Conservation (phyloP, 345 rosid genomes). For the Lenwebbia sp. region DNA sequence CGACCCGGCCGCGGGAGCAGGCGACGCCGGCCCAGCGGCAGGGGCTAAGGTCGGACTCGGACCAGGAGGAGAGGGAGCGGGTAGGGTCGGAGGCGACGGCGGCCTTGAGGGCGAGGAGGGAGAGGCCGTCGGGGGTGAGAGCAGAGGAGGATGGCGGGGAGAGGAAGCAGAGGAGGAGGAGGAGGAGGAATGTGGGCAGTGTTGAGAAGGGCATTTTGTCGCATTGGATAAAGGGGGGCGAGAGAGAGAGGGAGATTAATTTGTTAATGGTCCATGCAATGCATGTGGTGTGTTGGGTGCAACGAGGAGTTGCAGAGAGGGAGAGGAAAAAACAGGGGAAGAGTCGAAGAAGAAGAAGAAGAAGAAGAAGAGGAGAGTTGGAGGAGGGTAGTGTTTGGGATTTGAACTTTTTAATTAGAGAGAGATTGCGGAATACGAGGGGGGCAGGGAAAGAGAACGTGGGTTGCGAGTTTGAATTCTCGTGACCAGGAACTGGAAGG, state of each 20-base stretch:
- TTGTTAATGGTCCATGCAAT: not conserved
- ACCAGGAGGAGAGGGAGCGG: conserved; percentile 47
- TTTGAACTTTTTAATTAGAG: not conserved
- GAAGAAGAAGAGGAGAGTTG: not conserved
- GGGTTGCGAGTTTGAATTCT: not conserved
- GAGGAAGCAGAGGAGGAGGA: conserved; percentile 1
- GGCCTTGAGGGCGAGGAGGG: conserved; percentile 81
- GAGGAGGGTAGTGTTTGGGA: not conserved
- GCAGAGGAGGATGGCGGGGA: conserved; percentile 17
- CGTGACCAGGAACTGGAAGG: not conserved
- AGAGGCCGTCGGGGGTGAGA: conserved; percentile 66
- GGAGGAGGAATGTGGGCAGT: not conserved
- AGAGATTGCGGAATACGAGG: not conserved
- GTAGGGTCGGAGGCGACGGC: conserved; percentile 65
- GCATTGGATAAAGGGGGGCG: not conserved
- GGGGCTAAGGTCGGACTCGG: conserved; percentile 60
- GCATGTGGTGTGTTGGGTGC: conserved; percentile 9
- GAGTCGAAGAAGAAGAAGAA: conserved; percentile 1
- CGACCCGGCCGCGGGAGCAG: conserved; percentile 54
- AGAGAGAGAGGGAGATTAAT: not conserved
- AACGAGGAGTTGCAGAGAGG: conserved; percentile 55
- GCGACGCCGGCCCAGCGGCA: conserved; percentile 75
- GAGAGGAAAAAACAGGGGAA: not conserved
- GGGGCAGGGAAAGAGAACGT: not conserved
- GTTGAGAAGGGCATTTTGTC: not conserved